A percentile compares a stretch with the other conserved stretches of the same genome.
These are phyloP conservation scores for Laburnicola sp. DNA, from an alignment of 2,329 filamentous ascomycete genomes.

Conservation along the genomic window DNA sequence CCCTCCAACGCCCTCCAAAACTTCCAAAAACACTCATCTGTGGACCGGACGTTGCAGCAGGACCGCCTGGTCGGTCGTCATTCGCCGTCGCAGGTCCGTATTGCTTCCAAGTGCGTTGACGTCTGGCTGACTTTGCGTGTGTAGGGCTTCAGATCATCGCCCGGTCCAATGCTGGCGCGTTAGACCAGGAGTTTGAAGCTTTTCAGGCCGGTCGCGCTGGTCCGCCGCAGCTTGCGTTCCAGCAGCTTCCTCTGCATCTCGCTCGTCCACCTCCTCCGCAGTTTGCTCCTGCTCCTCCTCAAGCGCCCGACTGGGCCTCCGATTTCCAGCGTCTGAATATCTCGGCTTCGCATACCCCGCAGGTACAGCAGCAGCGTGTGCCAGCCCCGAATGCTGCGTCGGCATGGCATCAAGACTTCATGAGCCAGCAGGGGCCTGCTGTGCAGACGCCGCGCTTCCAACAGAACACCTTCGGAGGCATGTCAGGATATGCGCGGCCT, in stretches of 20 bases:
- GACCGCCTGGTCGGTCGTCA: slow-evolving; percentile 64
- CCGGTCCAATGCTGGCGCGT: slow-evolving; percentile 55
- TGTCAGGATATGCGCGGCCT: slow-evolving; percentile 31
- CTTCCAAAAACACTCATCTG: slow-evolving; percentile 69
- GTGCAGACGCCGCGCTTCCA: slow-evolving; percentile 34
- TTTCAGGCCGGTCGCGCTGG: slow-evolving; percentile 61
- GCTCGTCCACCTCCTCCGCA: slow-evolving; percentile 43
- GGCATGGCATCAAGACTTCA: slow-evolving; percentile 66
- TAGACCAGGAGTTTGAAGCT: slow-evolving; percentile 70
- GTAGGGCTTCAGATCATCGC: slow-evolving; percentile 65
- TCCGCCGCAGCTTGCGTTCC: slow-evolving; percentile 45
- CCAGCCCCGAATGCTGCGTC: slow-evolving; percentile 34
- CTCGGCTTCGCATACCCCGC: slow-evolving; percentile 46
- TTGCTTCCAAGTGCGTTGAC: neutral
- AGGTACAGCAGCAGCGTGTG: slow-evolving; percentile 53
- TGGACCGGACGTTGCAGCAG: slow-evolving; percentile 72
- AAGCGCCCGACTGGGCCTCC: slow-evolving; percentile 51
- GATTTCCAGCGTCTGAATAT: slow-evolving; percentile 56
- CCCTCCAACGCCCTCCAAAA: slow-evolving; percentile 75
- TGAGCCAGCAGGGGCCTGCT: slow-evolving; percentile 45
- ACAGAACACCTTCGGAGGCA: slow-evolving; percentile 31
- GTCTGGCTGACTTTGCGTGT: slow-evolving; percentile 19
- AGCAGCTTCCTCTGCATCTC: slow-evolving; percentile 40
- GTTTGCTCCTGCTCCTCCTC: slow-evolving; percentile 38
- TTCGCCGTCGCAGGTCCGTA: slow-evolving; percentile 58